Evolutionary conservation across 2,329 filamentous ascomycete species (phyloP).

Genomic region (Alternaria metachromatica): DNA sequence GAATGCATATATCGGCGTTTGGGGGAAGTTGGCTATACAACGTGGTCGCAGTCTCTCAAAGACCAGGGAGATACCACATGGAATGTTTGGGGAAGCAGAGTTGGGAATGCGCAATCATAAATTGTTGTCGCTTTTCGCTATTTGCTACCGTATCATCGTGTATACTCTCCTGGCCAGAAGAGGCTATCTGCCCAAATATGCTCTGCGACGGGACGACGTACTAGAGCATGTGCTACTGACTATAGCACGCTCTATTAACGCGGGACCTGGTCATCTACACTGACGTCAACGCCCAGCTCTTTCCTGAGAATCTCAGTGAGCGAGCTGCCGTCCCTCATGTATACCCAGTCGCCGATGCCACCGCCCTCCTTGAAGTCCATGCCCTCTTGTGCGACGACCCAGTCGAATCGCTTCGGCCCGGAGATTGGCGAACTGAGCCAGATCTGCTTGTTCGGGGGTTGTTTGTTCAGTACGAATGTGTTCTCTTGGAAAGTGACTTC

Average conservation of each 20-base stretch:
- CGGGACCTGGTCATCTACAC: constrained; percentile 41
- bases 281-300: constrained; percentile 73
- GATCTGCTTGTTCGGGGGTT: constrained; percentile 95
- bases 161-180: neutral
- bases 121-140: constrained; percentile 1
- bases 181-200: neutral
- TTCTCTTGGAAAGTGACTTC: constrained; percentile 72
- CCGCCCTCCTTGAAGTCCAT: constrained; percentile 82
- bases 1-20: constrained; percentile 24
- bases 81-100: neutral
- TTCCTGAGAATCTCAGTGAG: constrained; percentile 74
- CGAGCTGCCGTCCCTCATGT: constrained; percentile 80
- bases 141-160: constrained; percentile 1
- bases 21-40: constrained; percentile 5
- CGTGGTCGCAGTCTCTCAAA: neutral
- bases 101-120: neutral
- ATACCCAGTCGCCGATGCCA: constrained; percentile 80
- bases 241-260: constrained; percentile 21
- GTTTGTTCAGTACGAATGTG: constrained; percentile 96
- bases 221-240: neutral
- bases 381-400: constrained; percentile 74
- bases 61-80: neutral
- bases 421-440: constrained; percentile 93
- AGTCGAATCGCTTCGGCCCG: constrained; percentile 94
- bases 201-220: neutral